Evolutionary conservation across 495 filamentous ascomycete species (phyloP), one percentile per base, ranked within the genome.

Genomic region (Penicillium canescens): DNA sequence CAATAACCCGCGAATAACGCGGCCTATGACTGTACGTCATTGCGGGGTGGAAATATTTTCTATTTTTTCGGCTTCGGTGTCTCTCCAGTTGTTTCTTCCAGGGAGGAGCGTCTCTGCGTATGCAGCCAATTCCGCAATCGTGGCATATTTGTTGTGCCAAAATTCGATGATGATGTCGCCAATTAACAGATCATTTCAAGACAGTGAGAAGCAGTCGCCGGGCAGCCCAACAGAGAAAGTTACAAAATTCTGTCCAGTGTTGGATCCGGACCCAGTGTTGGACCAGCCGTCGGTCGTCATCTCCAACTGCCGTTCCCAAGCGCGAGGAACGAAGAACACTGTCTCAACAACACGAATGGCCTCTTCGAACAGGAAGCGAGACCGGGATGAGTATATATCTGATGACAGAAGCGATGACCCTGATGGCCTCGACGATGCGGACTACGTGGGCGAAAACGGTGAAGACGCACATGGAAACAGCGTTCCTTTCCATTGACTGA

Each of bases 131-230:
- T 71, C 68, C 4, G 60, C 52, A 48, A 73, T 39, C 2, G 60
- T 62, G 23, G 10, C 26, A 63, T 66, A 74, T 52, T 68, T 57
- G 34, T 68, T 70, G 41, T 74, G 63, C 73, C 70, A 73, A 41
- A 68, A 74, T 41, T 67, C 68, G 37, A 63, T 36, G 55, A 74
- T 73, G 40, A 76, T 67, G 34, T 57, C 26, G 54, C 72, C 71
- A 57, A 73, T 63, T 33, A 67, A 38, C 8, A 62, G 53, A 61
- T 73, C 42, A 31, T n/a, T n/a, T n/a, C n/a, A n/a, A n/a, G n/a
- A n/a, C n/a, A n/a, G n/a, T n/a, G n/a, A n/a, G n/a, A n/a, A n/a
- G n/a, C n/a, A n/a, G n/a, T n/a, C n/a, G n/a, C n/a, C n/a, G n/a
- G n/a, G n/a, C n/a, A n/a, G n/a, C n/a, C n/a, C n/a, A n/a, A n/a